A percentile compares a stretch with the other conserved stretches of the same genome.
Conservation (phyloP, 2,329 filamentous ascomycete species). For the Fusarium annulatum region DNA sequence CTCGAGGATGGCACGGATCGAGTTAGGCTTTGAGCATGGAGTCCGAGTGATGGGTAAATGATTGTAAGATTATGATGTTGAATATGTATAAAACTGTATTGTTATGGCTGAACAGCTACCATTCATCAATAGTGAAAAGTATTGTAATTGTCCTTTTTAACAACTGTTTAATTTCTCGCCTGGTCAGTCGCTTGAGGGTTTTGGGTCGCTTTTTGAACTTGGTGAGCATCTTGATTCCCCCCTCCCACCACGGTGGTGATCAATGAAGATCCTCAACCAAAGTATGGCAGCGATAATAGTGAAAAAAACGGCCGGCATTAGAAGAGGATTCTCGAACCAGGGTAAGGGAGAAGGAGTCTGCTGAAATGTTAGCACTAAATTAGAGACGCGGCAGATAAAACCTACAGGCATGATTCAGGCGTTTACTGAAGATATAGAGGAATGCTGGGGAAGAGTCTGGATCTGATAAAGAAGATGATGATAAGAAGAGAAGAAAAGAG, state of each 20-base stretch:
- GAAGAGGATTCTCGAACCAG: neutral
- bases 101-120: neutral
- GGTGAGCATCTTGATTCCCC: neutral
- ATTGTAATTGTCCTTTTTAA: neutral
- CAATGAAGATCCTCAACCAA: neutral
- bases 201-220: neutral
- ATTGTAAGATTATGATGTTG: neutral
- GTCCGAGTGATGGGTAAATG: neutral
- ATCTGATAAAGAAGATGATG: neutral
- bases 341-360: neutral
- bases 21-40: neutral
- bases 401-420: neutral
- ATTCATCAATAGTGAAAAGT: neutral
- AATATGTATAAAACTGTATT: conserved; percentile 8
- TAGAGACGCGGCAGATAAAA: neutral
- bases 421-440: neutral
- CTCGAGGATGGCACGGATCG: neutral
- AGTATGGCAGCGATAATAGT: neutral
- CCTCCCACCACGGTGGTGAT: neutral
- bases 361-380: neutral
- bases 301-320: neutral
- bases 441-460: neutral
- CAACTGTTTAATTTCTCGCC: neutral
- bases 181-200: neutral
- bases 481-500: neutral